These are phyloP conservation scores for Rhazya stricta DNA, from an alignment of 257 asterid genomes.

Conservation along the genomic window DNA sequence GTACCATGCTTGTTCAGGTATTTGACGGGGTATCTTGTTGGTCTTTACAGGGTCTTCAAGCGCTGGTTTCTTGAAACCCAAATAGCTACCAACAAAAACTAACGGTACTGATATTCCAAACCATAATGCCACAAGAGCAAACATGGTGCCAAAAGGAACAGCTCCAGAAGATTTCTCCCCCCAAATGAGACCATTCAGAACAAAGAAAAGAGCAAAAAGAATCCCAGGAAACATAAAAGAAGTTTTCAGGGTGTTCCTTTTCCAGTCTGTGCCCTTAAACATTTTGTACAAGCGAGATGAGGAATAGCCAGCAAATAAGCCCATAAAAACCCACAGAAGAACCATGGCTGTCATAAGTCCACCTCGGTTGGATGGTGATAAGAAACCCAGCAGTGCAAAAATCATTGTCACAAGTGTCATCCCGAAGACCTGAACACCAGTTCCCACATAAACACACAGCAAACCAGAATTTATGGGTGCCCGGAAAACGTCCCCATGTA, in stretches of 20 bases:
- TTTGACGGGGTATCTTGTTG: slow-evolving; percentile 75
- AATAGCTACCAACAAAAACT: slow-evolving; percentile 75
- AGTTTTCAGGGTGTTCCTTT: slow-evolving; percentile 69
- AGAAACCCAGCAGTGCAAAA: slow-evolving; percentile 74
- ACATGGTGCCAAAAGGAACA: slow-evolving; percentile 79
- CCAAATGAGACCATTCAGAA: slow-evolving; percentile 76
- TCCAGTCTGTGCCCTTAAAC: slow-evolving; percentile 85
- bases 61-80: slow-evolving; percentile 73
- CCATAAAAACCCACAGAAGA: slow-evolving; percentile 90
- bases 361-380: slow-evolving; percentile 86
- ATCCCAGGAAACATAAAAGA: slow-evolving; percentile 89
- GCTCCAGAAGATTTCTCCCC: slow-evolving; percentile 91
- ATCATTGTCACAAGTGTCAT: slow-evolving; percentile 91
- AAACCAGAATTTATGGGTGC: slow-evolving; percentile 63
- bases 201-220: slow-evolving; percentile 62
- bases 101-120: slow-evolving; percentile 84
- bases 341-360: slow-evolving; percentile 96
- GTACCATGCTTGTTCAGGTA: slow-evolving; percentile 91
- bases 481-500: slow-evolving; percentile 81
- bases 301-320: slow-evolving; percentile 75
- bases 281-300: slow-evolving; percentile 76
- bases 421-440: slow-evolving; percentile 71
- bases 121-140: slow-evolving; percentile 81
- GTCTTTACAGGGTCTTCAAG: slow-evolving; percentile 84
- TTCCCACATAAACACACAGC: slow-evolving; percentile 76